Evolutionary conservation across 2,329 filamentous ascomycete genomes (phyloP).

Genomic region (Colletotrichum liaoningense): DNA sequence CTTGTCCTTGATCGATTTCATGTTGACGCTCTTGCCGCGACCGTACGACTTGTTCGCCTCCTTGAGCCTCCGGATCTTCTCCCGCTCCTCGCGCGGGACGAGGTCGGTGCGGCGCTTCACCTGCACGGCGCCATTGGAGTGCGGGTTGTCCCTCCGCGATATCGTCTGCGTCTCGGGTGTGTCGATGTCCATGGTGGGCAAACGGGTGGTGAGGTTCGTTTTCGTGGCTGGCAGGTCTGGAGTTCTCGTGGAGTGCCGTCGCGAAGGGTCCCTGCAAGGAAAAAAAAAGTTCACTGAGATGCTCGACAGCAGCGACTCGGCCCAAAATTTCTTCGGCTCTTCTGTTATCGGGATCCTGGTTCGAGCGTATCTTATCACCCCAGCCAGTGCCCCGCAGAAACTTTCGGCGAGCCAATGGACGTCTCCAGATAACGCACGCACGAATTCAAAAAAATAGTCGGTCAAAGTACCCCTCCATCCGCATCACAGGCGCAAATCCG

Average conservation of each 20-base stretch:
- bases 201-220: background rate
- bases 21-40: slow-evolving; percentile 80
- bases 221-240: background rate
- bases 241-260: slow-evolving; percentile 1
- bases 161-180: slow-evolving; percentile 49
- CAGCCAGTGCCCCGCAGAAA: background rate
- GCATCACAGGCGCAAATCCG: slow-evolving; percentile 15
- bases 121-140: slow-evolving; percentile 65
- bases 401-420: background rate
- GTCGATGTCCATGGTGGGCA: slow-evolving; percentile 48
- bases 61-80: slow-evolving; percentile 63
- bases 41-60: slow-evolving; percentile 84
- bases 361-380: slow-evolving; percentile 43
- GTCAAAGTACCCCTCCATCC: slow-evolving; percentile 16
- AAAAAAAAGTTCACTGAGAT: slow-evolving; percentile 10
- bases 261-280: slow-evolving; percentile 2
- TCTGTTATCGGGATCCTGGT: slow-evolving; percentile 14
- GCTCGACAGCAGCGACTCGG: background rate
- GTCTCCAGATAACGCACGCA: slow-evolving; percentile 6
- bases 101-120: slow-evolving; percentile 65
- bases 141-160: slow-evolving; percentile 45
- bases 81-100: slow-evolving; percentile 60
- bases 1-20: slow-evolving; percentile 84
- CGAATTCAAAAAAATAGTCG: slow-evolving; percentile 8
- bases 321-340: slow-evolving; percentile 20